Base-by-base conservation (phyloP, 495 filamentous ascomycete species). In the Viridothelium virens region DNA sequence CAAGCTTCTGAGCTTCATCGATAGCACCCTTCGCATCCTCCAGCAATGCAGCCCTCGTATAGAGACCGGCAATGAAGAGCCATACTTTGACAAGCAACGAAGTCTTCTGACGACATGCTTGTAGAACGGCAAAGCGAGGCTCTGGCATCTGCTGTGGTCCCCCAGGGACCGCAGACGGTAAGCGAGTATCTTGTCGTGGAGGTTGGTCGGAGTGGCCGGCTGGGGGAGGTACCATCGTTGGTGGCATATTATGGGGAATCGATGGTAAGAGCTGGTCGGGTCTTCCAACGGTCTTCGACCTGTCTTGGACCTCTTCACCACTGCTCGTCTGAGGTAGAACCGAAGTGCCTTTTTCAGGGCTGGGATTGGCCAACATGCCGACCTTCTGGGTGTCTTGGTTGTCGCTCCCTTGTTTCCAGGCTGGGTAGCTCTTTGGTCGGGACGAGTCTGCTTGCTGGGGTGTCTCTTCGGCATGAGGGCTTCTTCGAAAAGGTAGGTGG, bases 61-160 rank as follows among this genome's bases (percentile, higher is more conserved):
- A 97, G 63, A 97, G 85, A 0, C 87, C 87, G 2, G 90, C 87
- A 61, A 96, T 92, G 67, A 91, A 87, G 12, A 96, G 82, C 94
- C 94, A 98, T 33, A 96, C 85, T 64, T 85, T 86, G n/a, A 89
- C 80, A 5, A 96, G 81, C 31, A 70, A 88, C 1, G 69, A 70
- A n/a, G 71, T 63, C 56, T 68, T 76, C 1, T 76, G 74, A 44
- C 75, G 71, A 34, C 71, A 72, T 64, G 74, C 71, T 64, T 77
- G 73, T 16, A 74, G 18, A 36, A 66, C 46, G 7, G 71, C 63
- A 61, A 76, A 72, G 6, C 64, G 68, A 38, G 75, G 71, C 33
- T 74, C 68, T 11, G 73, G 67, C 1, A 64, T 12, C 5, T 65
- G 66, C 25, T 72, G 68, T 2, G 67, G 48, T 0, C 66, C 38